A percentile compares a stretch with the other conserved stretches of the same genome.
These are phyloP conservation scores for Jatropha podagrica DNA, from an alignment of 441 rosid genomes.

Conservation along the genomic window DNA sequence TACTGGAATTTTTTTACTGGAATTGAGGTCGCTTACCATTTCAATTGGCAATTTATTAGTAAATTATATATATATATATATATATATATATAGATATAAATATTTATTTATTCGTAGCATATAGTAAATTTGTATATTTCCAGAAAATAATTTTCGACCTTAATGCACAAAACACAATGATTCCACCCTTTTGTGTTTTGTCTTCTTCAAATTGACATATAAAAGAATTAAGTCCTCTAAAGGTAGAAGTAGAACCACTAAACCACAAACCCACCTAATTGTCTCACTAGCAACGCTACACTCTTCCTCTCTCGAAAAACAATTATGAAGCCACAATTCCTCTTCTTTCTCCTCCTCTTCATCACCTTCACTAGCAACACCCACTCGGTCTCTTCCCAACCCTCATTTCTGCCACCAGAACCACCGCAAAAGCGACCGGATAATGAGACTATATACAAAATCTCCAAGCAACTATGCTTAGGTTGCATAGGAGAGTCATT, in stretches of 20 bases:
- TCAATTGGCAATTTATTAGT: too few relatives aligned
- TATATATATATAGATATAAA: too few relatives aligned
- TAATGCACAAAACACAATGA: background rate
- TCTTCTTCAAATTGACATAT: conserved; percentile 4
- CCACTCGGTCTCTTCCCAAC: conserved; percentile 20
- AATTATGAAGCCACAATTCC: conserved; percentile 33
- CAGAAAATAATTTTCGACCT: background rate
- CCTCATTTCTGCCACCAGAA: background rate
- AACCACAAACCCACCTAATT: background rate
- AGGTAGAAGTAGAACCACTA: conserved; percentile 17
- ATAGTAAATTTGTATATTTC: background rate
- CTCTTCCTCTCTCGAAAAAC: background rate
- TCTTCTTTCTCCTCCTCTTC: conserved; percentile 29
- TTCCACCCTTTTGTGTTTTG: background rate
- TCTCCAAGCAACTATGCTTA: conserved; percentile 61
- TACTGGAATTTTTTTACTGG: too few relatives aligned
- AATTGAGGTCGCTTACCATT: too few relatives aligned
- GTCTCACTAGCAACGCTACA: background rate
- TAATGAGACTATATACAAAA: conserved; percentile 45
- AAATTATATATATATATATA: too few relatives aligned
- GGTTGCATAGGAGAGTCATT: conserved; percentile 77
- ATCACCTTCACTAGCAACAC: conserved; percentile 22
- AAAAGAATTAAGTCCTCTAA: background rate
- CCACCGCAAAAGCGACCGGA: conserved; percentile 20
- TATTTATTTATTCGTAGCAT: too few relatives aligned